These are phyloP conservation scores for Furcasterigmium furcatum DNA, from an alignment of 2,329 filamentous ascomycete species.

Conservation along the genomic window DNA sequence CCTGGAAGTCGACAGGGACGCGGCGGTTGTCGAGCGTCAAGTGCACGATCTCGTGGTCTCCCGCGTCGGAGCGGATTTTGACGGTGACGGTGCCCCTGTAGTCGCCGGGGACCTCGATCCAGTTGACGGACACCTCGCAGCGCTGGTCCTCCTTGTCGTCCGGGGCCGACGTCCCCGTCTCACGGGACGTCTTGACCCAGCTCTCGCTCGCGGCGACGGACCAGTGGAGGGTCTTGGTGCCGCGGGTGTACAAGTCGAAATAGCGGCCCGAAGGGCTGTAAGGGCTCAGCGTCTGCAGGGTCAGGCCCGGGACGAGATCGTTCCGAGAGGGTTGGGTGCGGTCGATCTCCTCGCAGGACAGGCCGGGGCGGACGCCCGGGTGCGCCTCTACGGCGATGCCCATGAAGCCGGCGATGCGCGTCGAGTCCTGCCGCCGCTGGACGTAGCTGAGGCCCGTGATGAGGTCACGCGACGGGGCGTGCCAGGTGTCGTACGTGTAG, in stretches of 20 bases:
- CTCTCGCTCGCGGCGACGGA: constrained; percentile 23
- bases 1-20: constrained; percentile 21
- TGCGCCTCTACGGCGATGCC: constrained; percentile 26
- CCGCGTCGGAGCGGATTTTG: constrained; percentile 27
- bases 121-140: constrained; percentile 25
- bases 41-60: constrained; percentile 31
- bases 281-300: constrained; percentile 24
- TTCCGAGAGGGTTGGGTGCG: constrained; percentile 37
- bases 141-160: constrained; percentile 23
- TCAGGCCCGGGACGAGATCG: constrained; percentile 23
- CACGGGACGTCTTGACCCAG: constrained; percentile 24
- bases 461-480: constrained; percentile 55
- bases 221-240: constrained; percentile 25
- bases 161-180: constrained; percentile 23
- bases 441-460: constrained; percentile 50
- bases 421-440: constrained; percentile 43
- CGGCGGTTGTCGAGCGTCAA: constrained; percentile 15
- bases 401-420: constrained; percentile 38
- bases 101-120: constrained; percentile 31
- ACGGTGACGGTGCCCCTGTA: constrained; percentile 38
- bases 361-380: constrained; percentile 27
- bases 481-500: constrained; percentile 51
- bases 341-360: constrained; percentile 51
- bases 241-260: constrained; percentile 31
- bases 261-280: constrained; percentile 25